These are phyloP conservation scores for Colletotrichum eleusines DNA, from an alignment of 2,329 filamentous ascomycete genomes.

Conservation along the genomic window DNA sequence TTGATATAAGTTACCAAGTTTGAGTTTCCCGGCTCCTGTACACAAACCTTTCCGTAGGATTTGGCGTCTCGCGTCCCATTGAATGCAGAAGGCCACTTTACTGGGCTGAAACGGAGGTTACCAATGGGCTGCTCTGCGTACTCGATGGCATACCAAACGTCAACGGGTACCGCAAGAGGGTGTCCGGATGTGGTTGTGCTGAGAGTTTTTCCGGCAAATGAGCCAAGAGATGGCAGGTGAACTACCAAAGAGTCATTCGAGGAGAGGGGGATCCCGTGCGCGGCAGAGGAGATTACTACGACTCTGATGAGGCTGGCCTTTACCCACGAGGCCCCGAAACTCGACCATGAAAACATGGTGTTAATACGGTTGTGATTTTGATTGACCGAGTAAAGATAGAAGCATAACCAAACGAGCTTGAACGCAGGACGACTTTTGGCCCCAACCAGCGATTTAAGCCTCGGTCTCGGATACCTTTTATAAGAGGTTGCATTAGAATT, in stretches of 20 bases:
- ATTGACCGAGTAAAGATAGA: background rate
- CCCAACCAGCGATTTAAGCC: too few species aligned
- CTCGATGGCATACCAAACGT: constrained; percentile 31
- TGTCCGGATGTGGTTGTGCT: constrained; percentile 18
- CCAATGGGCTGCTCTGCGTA: constrained; percentile 19
- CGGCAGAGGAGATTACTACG: background rate
- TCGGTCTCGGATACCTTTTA: background rate
- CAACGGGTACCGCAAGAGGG: constrained; percentile 12
- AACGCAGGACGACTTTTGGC: background rate
- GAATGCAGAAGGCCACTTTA: constrained; percentile 10
- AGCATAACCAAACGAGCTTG: background rate
- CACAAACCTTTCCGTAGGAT: constrained; percentile 23
- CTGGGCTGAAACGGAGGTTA: constrained; percentile 2
- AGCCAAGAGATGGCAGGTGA: constrained; percentile 11
- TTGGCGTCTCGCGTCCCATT: constrained; percentile 16
- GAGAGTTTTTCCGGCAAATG: constrained; percentile 12
- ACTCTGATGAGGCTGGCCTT: background rate
- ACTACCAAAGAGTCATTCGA: constrained; percentile 1
- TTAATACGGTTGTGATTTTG: background rate
- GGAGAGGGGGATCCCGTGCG: background rate
- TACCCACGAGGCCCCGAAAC: background rate
- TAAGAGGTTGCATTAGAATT: background rate
- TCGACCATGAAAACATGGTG: background rate
- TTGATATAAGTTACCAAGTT: constrained; percentile 4
- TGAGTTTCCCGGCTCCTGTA: background rate